Percentiles rank a stretch among this genome's conserved stretches.
phyloP scores from a whole-genome alignment of 1,139 yeast species.

The Taphrina flavorubra region DNA sequence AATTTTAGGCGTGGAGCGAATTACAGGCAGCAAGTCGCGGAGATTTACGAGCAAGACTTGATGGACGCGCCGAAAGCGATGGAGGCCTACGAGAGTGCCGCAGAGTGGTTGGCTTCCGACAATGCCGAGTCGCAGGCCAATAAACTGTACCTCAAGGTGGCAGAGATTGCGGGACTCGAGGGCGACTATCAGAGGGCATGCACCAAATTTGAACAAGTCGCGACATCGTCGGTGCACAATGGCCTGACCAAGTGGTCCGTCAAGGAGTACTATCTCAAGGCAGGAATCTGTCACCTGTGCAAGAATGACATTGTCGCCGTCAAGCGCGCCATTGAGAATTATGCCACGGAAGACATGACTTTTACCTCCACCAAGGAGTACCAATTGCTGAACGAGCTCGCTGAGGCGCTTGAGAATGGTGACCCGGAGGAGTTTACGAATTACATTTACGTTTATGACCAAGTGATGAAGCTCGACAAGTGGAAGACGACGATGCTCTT shows the following conservation, averaged over 20 bases:
- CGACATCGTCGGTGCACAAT: slow-evolving; percentile 63
- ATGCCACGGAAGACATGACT: slow-evolving; percentile 72
- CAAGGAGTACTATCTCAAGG: slow-evolving; percentile 87
- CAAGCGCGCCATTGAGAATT: slow-evolving; percentile 68
- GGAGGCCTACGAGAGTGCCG: slow-evolving; percentile 85
- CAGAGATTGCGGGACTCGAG: slow-evolving; percentile 80
- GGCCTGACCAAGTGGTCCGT: slow-evolving; percentile 85
- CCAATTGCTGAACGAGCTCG: slow-evolving; percentile 58
- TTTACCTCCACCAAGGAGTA: slow-evolving; percentile 82
- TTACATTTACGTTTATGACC: slow-evolving; percentile 81
- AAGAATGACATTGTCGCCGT: slow-evolving; percentile 78
- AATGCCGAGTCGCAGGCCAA: slow-evolving; percentile 90
- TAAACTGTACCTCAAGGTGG: slow-evolving; percentile 86
- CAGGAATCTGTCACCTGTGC: slow-evolving; percentile 80
- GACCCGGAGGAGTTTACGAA: slow-evolving; percentile 78
- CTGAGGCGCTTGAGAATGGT: slow-evolving; percentile 76
- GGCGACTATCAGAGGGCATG: slow-evolving; percentile 58
- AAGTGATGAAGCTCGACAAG: slow-evolving; percentile 84
- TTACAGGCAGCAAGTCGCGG: slow-evolving; percentile 88
- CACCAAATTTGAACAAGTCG: slow-evolving; percentile 42
- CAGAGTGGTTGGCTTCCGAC: slow-evolving; percentile 93
- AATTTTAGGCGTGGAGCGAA: slow-evolving; percentile 97
- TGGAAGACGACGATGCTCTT: slow-evolving; percentile 88
- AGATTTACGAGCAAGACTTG: slow-evolving; percentile 74
- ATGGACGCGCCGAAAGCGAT: slow-evolving; percentile 73